phyloP scores from a whole-genome alignment of 139 green algal species.

The Chlorella sp. region DNA sequence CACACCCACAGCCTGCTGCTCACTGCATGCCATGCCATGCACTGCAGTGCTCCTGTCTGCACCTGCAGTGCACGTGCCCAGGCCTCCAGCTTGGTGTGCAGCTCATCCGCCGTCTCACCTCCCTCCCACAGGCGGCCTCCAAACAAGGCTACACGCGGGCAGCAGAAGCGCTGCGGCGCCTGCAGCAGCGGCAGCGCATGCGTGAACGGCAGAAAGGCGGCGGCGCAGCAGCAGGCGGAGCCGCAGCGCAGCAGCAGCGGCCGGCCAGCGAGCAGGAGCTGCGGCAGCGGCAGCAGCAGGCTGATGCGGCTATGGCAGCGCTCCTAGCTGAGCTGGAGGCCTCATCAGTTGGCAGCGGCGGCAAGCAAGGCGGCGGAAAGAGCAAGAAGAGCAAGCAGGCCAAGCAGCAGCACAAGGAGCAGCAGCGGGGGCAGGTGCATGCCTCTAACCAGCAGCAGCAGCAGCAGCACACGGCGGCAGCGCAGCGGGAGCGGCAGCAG shows the following conservation, averaged over 20 bases:
- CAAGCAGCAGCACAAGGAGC: slow-evolving; percentile 27
- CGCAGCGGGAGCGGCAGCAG: neutral
- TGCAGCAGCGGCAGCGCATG: slow-evolving; percentile 42
- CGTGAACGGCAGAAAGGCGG: slow-evolving; percentile 17
- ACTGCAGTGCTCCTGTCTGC: no score
- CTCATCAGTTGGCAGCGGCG: neutral
- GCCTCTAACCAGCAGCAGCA: neutral
- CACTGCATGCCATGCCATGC: no score
- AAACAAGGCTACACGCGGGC: slow-evolving; percentile 32
- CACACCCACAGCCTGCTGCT: no score
- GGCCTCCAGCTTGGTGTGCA: no score
- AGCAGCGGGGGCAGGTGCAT: neutral
- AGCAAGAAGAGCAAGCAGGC: neutral
- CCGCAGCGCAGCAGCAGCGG: neutral
- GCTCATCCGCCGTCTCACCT: neutral
- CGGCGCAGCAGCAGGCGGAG: neutral
- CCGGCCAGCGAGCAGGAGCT: slow-evolving; percentile 21
- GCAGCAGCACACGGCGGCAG: neutral
- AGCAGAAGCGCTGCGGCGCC: slow-evolving; percentile 13
- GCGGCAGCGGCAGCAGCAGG: slow-evolving; percentile 8
- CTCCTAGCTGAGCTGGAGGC: slow-evolving; percentile 19
- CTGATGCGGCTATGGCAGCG: slow-evolving; percentile 18
- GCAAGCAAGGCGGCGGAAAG: slow-evolving; percentile 11
- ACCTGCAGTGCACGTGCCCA: no score
- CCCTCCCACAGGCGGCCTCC: neutral